These are phyloP conservation scores for Hysterium pulicare DNA, from an alignment of 2,329 filamentous ascomycete species.

Conservation along the genomic window DNA sequence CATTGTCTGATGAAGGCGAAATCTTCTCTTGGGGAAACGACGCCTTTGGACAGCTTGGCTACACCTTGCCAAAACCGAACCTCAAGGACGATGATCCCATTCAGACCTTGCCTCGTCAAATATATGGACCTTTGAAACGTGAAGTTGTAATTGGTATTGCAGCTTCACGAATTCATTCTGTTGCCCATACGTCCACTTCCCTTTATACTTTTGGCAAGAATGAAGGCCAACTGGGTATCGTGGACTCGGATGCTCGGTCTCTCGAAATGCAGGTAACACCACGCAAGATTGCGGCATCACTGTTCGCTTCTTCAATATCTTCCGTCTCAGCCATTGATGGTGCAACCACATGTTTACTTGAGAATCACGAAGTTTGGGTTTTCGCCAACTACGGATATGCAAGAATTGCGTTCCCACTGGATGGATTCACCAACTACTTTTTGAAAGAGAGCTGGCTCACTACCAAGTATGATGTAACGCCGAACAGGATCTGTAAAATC, in stretches of 20 bases:
- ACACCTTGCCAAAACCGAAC: constrained; percentile 64
- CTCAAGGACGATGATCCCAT: constrained; percentile 79
- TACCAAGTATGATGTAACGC: constrained; percentile 60
- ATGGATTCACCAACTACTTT: constrained; percentile 68
- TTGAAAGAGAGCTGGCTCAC: constrained; percentile 64
- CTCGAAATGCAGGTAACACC: constrained; percentile 79
- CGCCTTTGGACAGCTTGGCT: constrained; percentile 79
- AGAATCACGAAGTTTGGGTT: constrained; percentile 85
- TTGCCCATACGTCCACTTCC: constrained; percentile 75
- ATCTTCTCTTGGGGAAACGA: constrained; percentile 96
- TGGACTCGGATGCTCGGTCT: constrained; percentile 91
- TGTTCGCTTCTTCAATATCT: constrained; percentile 69
- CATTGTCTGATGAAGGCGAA: constrained; percentile 80
- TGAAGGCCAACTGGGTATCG: constrained; percentile 85
- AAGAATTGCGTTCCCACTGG: constrained; percentile 78
- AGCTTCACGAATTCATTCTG: constrained; percentile 87
- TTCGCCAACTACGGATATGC: constrained; percentile 96
- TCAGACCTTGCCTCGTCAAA: constrained; percentile 76
- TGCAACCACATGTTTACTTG: constrained; percentile 80
- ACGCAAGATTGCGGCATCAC: constrained; percentile 80
- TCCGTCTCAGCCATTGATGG: constrained; percentile 86
- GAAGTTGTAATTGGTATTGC: constrained; percentile 78
- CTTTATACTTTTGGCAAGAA: constrained; percentile 96
- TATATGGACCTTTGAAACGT: constrained; percentile 88
- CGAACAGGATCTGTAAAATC: constrained; percentile 71